phyloP scores from a whole-genome alignment of 768 basidiomycete species.

The Pleurotus citrinopileatus region DNA sequence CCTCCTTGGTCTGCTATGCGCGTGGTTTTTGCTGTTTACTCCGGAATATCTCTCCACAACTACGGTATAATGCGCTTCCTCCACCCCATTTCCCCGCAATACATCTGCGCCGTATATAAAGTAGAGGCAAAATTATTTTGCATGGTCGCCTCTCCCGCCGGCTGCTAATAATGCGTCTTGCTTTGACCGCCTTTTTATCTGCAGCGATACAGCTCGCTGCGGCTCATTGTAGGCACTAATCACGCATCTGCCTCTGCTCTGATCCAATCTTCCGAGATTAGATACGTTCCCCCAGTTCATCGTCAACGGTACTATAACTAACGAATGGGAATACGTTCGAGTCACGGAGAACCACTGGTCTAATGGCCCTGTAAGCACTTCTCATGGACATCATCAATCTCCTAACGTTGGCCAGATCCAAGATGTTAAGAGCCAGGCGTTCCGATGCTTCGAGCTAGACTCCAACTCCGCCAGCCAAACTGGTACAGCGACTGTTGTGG shows the following conservation, averaged over 20 bases:
- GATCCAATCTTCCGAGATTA: slow-evolving; percentile 8
- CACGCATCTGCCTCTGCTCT: background rate
- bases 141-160: too few species aligned
- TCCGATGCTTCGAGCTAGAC: slow-evolving; percentile 33
- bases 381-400: background rate
- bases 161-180: too few species aligned
- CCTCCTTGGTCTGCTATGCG: too few species aligned
- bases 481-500: slow-evolving; percentile 27
- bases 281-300: slow-evolving; percentile 30
- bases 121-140: too few species aligned
- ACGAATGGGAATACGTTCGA: slow-evolving; percentile 34
- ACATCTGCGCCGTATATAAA: too few species aligned
- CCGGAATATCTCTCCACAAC: too few species aligned
- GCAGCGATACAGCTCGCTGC: slow-evolving; percentile 10
- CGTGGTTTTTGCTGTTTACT: too few species aligned
- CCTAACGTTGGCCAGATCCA: slow-evolving; percentile 21
- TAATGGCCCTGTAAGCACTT: slow-evolving; percentile 24
- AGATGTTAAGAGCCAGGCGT: slow-evolving; percentile 30
- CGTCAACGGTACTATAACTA: slow-evolving; percentile 22
- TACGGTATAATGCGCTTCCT: too few species aligned
- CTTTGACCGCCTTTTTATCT: background rate
- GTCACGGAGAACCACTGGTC: slow-evolving; percentile 32
- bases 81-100: too few species aligned
- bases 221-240: slow-evolving; percentile 13
- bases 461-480: slow-evolving; percentile 23